Evolutionary conservation across 2,329 filamentous ascomycete species (phyloP).

Genomic region (Falciphora oryzae): DNA sequence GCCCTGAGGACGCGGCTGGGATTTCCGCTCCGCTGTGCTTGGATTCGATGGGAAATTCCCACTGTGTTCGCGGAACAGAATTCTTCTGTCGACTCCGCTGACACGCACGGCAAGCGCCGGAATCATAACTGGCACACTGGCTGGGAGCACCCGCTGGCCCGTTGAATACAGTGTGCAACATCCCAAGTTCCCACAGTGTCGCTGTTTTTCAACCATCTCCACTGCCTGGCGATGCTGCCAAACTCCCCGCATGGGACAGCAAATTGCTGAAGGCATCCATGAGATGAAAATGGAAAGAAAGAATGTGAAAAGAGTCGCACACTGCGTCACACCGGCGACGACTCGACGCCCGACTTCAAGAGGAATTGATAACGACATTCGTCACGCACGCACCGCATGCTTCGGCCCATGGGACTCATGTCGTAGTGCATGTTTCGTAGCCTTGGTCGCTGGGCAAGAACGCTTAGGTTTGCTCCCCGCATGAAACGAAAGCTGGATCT

Average conservation of each 20-base stretch:
- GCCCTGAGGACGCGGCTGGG: too few relatives aligned
- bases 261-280: not conserved
- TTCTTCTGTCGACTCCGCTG: too few relatives aligned
- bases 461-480: not conserved
- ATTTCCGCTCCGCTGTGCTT: too few relatives aligned
- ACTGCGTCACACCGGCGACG: not conserved
- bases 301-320: not conserved
- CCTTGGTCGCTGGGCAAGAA: not conserved
- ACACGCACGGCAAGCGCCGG: too few relatives aligned
- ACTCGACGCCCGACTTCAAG: not conserved
- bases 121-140: too few relatives aligned
- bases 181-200: not conserved
- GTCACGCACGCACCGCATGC: not conserved
- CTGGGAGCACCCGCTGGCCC: too few relatives aligned
- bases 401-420: not conserved
- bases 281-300: not conserved
- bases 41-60: too few relatives aligned
- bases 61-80: too few relatives aligned
- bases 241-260: too few relatives aligned
- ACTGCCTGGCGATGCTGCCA: not conserved
- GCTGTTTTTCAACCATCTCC: not conserved
- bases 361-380: too few relatives aligned
- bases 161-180: not conserved
- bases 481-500: constrained; percentile 18
- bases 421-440: not conserved